Evolutionary conservation across 129 eudicot genomes (phyloP), one percentile per base, ranked within the genome.

Genomic region (Flaveria ramosissima): DNA sequence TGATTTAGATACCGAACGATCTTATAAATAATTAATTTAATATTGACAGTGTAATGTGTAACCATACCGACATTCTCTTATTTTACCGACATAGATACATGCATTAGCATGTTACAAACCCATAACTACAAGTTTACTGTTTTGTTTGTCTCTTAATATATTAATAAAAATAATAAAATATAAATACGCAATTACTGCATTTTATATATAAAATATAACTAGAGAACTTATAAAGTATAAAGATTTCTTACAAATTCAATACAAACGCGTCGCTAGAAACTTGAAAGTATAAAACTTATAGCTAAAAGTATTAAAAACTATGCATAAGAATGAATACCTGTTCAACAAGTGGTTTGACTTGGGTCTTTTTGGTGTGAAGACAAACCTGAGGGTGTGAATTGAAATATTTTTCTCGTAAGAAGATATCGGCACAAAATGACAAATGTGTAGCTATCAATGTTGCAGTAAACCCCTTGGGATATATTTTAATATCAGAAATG

Each of bases 381-480:
- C 9, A 43, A 61, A 45, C 17, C 9, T 9, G 1, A 61, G 71
- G 78, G 61, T 63, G 72, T 30, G 36, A 27, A 6, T 47, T 32
- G n/a, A 61, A 75, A 50, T 24, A 72, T 30, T 32, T 6, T 20
- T 21, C 5, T 61, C 41, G 9, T 10, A 30, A 1, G 23, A 26
- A 51, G 20, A 62, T 59, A 19, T 27, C 16, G 50, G 19, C 17
- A 27, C 61, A 59, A 68, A 55, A 57, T 41, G 60, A 68, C 76
- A 77, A 77, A 78, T 68, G 57, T 55, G 70, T 70, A n/a, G 10
- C 81, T 20, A 69, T 68, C 81, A 27, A 43, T 70, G 73, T 76
- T 65, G 66, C 73, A 66, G 74, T 76, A 52, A 76, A 66, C 66
- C 65, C 73, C 66, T 76, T 50, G 13, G 20, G 20, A 32, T 52